These are phyloP conservation scores for Clonostachys rosea DNA, from an alignment of 2,329 filamentous ascomycete genomes.

Conservation along the genomic window DNA sequence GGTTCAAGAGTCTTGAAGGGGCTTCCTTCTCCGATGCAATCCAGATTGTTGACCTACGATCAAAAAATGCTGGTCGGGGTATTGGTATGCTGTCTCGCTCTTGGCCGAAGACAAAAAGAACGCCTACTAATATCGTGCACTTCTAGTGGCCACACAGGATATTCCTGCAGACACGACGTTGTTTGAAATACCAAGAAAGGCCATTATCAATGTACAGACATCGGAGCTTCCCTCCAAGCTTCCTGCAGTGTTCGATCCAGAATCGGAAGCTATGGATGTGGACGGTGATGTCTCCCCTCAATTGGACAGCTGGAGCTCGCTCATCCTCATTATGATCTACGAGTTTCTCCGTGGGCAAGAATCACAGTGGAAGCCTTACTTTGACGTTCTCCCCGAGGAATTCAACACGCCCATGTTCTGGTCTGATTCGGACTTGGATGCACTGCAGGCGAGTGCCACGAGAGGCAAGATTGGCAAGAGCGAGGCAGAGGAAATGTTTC, in stretches of 20 bases:
- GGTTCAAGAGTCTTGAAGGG: constrained; percentile 48
- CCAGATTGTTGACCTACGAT: constrained; percentile 45
- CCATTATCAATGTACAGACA: constrained; percentile 69
- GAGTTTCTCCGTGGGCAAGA: constrained; percentile 55
- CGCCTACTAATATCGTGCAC: not conserved
- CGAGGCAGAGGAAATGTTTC: constrained; percentile 67
- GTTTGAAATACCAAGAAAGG: constrained; percentile 71
- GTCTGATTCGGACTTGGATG: constrained; percentile 62
- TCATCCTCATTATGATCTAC: constrained; percentile 78
- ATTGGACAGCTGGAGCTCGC: constrained; percentile 48
- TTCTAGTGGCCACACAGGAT: constrained; percentile 62
- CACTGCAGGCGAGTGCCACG: constrained; percentile 76
- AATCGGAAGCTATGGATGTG: constrained; percentile 19
- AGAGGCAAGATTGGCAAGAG: constrained; percentile 70
- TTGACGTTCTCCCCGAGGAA: constrained; percentile 63
- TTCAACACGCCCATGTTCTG: constrained; percentile 95
- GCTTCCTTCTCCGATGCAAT: constrained; percentile 49
- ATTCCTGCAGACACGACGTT: constrained; percentile 72
- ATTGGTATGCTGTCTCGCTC: constrained; percentile 34
- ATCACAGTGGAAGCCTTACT: constrained; percentile 75
- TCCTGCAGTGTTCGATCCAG: constrained; percentile 43
- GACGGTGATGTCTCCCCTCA: constrained; percentile 27
- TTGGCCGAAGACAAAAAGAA: not conserved
- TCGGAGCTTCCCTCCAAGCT: constrained; percentile 60
- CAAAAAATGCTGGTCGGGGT: constrained; percentile 46